Conservation (phyloP, 768 basidiomycete species). For the Imleria badia region DNA sequence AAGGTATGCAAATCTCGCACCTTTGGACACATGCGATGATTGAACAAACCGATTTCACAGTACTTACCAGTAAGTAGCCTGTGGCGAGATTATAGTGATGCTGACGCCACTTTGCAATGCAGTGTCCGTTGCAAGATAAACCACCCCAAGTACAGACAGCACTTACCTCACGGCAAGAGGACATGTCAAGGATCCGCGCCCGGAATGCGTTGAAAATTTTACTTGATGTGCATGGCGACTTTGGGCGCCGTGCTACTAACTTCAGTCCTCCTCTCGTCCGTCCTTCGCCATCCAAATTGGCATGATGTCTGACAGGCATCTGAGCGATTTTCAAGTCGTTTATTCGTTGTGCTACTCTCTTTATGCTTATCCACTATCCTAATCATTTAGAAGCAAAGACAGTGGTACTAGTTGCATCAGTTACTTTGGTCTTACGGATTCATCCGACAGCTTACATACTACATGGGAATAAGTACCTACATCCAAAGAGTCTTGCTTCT, state of each 20-base stretch:
- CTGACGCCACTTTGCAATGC: conserved; percentile 13
- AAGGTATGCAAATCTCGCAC: conserved; percentile 42
- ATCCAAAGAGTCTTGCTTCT: not conserved
- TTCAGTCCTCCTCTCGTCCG: conserved; percentile 28
- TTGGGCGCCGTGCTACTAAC: conserved; percentile 58
- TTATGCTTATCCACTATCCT: conserved; percentile 19
- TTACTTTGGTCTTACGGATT: not conserved
- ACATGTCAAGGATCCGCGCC: conserved; percentile 86
- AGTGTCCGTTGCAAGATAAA: conserved; percentile 83
- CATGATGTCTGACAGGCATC: conserved; percentile 10
- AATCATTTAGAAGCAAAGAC: conserved; percentile 15
- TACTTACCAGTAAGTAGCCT: conserved; percentile 31
- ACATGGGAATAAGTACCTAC: not conserved
- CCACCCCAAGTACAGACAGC: conserved; percentile 67
- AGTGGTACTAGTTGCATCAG: conserved; percentile 7
- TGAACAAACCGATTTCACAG: conserved; percentile 16
- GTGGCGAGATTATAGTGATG: not conserved
- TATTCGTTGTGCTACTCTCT: not conserved
- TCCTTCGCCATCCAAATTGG: conserved; percentile 18
- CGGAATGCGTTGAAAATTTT: conserved; percentile 93
- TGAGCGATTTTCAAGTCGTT: not conserved
- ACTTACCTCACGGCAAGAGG: conserved; percentile 71
- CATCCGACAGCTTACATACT: conserved; percentile 4
- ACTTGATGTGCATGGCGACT: conserved; percentile 88
- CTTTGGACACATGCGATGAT: not conserved